These are phyloP conservation scores for Candida silvicultrix DNA, from an alignment of 805 yeast species.

Conservation along the genomic window DNA sequence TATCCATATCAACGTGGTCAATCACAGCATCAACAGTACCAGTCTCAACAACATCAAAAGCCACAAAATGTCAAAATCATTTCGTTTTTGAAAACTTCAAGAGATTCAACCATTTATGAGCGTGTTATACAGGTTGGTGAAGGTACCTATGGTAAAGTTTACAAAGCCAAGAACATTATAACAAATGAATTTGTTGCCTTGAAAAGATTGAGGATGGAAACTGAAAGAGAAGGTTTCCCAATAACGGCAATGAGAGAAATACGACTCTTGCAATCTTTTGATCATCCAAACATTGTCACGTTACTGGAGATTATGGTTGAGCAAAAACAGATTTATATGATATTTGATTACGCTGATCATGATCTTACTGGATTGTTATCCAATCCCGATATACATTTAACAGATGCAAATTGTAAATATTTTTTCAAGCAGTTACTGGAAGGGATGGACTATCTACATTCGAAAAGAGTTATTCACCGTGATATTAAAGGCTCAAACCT, in stretches of 20 bases:
- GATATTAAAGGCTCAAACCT: conserved; percentile 82
- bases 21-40: neutral
- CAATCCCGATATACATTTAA: conserved; percentile 60
- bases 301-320: conserved; percentile 89
- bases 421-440: conserved; percentile 58
- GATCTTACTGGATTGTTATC: conserved; percentile 84
- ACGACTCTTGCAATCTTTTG: conserved; percentile 72
- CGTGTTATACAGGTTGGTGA: conserved; percentile 92
- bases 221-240: conserved; percentile 93
- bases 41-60: neutral
- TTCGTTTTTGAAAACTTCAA: conserved; percentile 16
- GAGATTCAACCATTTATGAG: conserved; percentile 40
- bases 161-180: conserved; percentile 68
- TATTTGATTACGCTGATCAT: conserved; percentile 89
- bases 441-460: conserved; percentile 67
- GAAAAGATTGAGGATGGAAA: conserved; percentile 75
- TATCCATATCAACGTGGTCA: neutral
- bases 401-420: conserved; percentile 60
- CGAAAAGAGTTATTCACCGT: conserved; percentile 64
- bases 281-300: conserved; percentile 78
- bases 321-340: conserved; percentile 67
- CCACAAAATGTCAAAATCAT: conserved; percentile 1
- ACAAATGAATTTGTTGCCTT: conserved; percentile 79
- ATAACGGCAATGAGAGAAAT: conserved; percentile 93
- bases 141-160: conserved; percentile 96